Percentiles rank a stretch among this genome's conserved stretches.
Conservation (phyloP, 2,329 filamentous ascomycete species). For the Aspergillus sp. region DNA sequence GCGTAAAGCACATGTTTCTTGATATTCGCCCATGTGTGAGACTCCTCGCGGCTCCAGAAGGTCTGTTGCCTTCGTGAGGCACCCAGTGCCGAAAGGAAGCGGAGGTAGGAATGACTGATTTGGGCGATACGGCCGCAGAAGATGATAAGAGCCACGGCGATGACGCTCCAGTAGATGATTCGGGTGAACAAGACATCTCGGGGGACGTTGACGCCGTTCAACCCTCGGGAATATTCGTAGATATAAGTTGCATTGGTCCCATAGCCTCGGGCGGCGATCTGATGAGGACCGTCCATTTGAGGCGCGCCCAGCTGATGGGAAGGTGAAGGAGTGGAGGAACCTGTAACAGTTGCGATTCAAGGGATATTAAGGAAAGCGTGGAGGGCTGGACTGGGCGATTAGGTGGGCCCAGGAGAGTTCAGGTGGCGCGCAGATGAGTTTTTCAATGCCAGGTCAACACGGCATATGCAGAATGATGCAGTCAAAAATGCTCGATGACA, state of each 20-base stretch:
- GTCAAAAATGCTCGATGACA: slow-evolving; percentile 15
- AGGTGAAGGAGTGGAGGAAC: slow-evolving; percentile 3
- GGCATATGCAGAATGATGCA: slow-evolving; percentile 8
- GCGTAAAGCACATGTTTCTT: slow-evolving; percentile 55
- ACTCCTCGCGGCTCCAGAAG: slow-evolving; percentile 46
- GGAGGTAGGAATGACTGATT: slow-evolving; percentile 44
- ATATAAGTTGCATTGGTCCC: slow-evolving; percentile 39
- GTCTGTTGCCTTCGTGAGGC: slow-evolving; percentile 38
- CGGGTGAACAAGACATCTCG: slow-evolving; percentile 38
- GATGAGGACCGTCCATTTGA: slow-evolving; percentile 29
- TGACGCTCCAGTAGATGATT: slow-evolving; percentile 38
- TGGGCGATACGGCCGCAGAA: slow-evolving; percentile 42
- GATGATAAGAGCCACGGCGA: slow-evolving; percentile 34
- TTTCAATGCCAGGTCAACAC: slow-evolving; percentile 1
- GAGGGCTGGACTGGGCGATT: neutral
- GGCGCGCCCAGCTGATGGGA: slow-evolving; percentile 6
- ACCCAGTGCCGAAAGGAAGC: slow-evolving; percentile 40
- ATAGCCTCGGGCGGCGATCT: slow-evolving; percentile 25
- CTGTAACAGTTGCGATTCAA: neutral
- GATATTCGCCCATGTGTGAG: slow-evolving; percentile 38
- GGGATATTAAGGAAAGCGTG: neutral
- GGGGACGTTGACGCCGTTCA: slow-evolving; percentile 38
- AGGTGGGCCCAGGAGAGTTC: neutral
- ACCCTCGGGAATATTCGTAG: slow-evolving; percentile 39
- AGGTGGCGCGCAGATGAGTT: neutral